Evolutionary conservation across 177 flowering plant genomes (phyloP).

Genomic region (Tripterygium wilfordii): DNA sequence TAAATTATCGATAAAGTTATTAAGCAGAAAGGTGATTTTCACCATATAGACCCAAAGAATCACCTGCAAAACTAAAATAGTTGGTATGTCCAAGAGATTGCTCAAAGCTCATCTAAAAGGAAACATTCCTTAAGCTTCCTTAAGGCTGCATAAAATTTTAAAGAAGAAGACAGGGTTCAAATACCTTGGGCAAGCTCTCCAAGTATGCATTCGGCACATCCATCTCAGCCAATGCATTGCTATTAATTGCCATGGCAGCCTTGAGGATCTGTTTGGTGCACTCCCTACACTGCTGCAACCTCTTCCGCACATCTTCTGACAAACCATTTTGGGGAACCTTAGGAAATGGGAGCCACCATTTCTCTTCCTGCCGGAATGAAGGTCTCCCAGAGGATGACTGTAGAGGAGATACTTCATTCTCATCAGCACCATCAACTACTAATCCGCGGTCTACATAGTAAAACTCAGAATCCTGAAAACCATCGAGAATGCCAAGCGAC

Average conservation of each 20-base stretch:
- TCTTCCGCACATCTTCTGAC: slow-evolving; percentile 46
- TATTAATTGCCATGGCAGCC: slow-evolving; percentile 68
- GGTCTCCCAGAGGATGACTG: slow-evolving; percentile 29
- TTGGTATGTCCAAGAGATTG: no score
- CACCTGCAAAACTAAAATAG: no score
- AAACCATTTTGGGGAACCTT: slow-evolving; percentile 58
- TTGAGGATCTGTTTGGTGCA: slow-evolving; percentile 67
- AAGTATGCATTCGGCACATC: slow-evolving; percentile 57
- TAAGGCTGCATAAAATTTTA: no score
- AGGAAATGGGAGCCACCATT: slow-evolving; percentile 84
- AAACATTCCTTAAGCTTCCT: no score
- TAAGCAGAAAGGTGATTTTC: no score
- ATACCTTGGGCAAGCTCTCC: slow-evolving; percentile 67
- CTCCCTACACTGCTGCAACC: slow-evolving; percentile 54
- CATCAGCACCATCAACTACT: slow-evolving; percentile 24
- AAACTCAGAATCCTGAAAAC: slow-evolving; percentile 63
- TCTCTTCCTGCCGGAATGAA: slow-evolving; percentile 57
- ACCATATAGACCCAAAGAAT: no score
- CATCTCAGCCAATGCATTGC: slow-evolving; percentile 61
- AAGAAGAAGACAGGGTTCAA: background rate
- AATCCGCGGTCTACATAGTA: slow-evolving; percentile 57
- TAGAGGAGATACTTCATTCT: slow-evolving; percentile 15
- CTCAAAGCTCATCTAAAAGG: no score
- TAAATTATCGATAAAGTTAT: no score
- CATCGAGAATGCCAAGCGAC: slow-evolving; percentile 58